Percentiles rank a stretch among this genome's conserved stretches.
Evolutionary conservation across 345 rosid species (phyloP).

Genomic region (Populus davidiana): DNA sequence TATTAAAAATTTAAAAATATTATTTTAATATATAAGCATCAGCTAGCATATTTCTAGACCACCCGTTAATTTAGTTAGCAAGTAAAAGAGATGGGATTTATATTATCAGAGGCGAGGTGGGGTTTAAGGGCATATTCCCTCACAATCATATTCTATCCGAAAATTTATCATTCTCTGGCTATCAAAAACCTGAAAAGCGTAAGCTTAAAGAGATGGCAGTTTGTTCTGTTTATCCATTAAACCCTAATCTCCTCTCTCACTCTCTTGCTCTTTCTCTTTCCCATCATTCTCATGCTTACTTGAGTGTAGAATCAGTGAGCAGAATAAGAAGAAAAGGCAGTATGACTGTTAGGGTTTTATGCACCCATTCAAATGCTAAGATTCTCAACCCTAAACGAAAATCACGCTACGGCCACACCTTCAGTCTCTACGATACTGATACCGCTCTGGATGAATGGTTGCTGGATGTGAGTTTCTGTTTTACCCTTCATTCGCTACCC

Average conservation of each 20-base stretch:
- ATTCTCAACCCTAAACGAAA: slow-evolving; percentile 71
- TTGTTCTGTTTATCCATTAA: slow-evolving; percentile 5
- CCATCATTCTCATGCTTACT: background rate
- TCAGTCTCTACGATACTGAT: slow-evolving; percentile 34
- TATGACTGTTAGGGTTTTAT: slow-evolving; percentile 42
- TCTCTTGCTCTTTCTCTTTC: background rate
- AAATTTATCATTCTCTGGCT: too few relatives aligned
- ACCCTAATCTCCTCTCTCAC: background rate
- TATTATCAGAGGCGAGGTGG: background rate
- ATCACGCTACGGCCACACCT: slow-evolving; percentile 50
- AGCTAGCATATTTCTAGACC: too few relatives aligned
- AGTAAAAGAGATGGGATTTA: too few relatives aligned
- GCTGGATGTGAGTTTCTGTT: slow-evolving; percentile 45
- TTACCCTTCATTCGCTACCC: too few relatives aligned
- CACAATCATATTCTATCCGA: background rate
- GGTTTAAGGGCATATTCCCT: slow-evolving; percentile 15
- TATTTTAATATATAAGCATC: too few relatives aligned
- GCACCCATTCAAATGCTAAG: slow-evolving; percentile 71
- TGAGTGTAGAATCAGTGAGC: background rate
- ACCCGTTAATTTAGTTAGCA: too few relatives aligned
- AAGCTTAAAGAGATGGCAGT: background rate
- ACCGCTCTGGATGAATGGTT: slow-evolving; percentile 38
- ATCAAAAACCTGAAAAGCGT: background rate
- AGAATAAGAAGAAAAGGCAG: background rate
- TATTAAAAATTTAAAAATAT: too few relatives aligned